phyloP scores from a whole-genome alignment of 2,329 filamentous ascomycete species.

The Trichoderma asperellum region DNA sequence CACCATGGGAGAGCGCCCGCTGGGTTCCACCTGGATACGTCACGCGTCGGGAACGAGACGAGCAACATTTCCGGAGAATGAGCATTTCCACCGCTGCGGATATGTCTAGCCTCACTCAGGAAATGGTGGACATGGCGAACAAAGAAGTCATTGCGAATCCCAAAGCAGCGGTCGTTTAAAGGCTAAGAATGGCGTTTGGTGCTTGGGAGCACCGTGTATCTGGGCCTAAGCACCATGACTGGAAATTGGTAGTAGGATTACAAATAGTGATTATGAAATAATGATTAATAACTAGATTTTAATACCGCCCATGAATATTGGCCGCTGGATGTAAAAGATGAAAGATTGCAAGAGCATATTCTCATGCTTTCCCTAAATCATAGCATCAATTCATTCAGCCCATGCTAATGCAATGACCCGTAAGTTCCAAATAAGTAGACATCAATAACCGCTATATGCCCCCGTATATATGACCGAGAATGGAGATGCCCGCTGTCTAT shows the following conservation, averaged over 20 bases:
- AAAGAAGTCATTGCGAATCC: conserved; percentile 21
- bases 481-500: conserved; percentile 21
- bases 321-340: background rate
- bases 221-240: background rate
- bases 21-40: conserved; percentile 55
- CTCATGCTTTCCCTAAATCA: background rate
- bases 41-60: conserved; percentile 45
- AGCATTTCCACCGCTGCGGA: conserved; percentile 23
- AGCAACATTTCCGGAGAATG: conserved; percentile 34
- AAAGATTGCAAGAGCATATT: background rate
- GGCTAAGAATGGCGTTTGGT: background rate
- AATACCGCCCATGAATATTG: background rate
- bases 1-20: conserved; percentile 61
- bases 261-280: conserved; percentile 6
- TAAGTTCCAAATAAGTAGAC: conserved; percentile 9
- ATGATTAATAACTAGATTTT: conserved; percentile 10
- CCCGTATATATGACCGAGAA: background rate
- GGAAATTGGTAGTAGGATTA: background rate
- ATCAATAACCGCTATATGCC: conserved; percentile 16
- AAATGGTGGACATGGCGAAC: conserved; percentile 27
- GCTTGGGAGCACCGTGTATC: background rate
- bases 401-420: background rate
- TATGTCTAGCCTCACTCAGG: conserved; percentile 6
- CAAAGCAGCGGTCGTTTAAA: background rate
- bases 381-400: background rate